A percentile compares a stretch with the other conserved stretches of the same genome.
These are phyloP conservation scores for Solanum neorickii DNA, from an alignment of 257 asterid species.

Conservation along the genomic window DNA sequence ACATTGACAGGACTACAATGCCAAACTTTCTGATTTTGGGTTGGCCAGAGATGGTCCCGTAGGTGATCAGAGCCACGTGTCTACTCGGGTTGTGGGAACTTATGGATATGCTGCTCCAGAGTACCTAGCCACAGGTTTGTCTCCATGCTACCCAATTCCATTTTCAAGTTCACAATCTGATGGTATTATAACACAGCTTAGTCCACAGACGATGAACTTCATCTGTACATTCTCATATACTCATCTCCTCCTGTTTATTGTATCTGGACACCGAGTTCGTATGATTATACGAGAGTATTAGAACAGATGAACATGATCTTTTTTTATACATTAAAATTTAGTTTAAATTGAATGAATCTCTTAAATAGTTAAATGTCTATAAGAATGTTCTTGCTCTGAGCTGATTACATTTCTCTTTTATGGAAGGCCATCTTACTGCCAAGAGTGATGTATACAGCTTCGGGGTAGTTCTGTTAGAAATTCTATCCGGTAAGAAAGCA, in stretches of 20 bases:
- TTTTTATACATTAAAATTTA: not conserved
- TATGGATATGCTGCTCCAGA: slow-evolving; percentile 66
- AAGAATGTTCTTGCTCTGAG: not conserved
- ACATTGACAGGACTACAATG: slow-evolving; percentile 43
- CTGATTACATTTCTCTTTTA: not conserved
- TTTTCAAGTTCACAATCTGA: not conserved
- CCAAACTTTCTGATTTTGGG: slow-evolving; percentile 70
- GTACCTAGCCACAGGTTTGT: slow-evolving; percentile 51
- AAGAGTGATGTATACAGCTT: slow-evolving; percentile 76
- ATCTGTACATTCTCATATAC: not conserved
- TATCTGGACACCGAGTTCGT: not conserved
- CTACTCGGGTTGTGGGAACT: slow-evolving; percentile 65
- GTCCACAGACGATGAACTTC: not conserved
- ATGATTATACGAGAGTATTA: not conserved
- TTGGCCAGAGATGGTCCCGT: slow-evolving; percentile 77
- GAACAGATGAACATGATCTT: not conserved
- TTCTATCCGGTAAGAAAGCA: slow-evolving; percentile 54
- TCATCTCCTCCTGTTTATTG: not conserved
- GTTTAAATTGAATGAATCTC: not conserved
- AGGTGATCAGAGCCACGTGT: slow-evolving; percentile 59
- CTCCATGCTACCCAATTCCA: not conserved
- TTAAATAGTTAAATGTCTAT: not conserved
- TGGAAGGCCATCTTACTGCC: slow-evolving; percentile 57
- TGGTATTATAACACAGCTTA: not conserved
- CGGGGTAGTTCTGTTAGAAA: slow-evolving; percentile 65